Evolutionary conservation across 2,329 filamentous ascomycete species (phyloP).

Genomic region (Fusarium foetens): DNA sequence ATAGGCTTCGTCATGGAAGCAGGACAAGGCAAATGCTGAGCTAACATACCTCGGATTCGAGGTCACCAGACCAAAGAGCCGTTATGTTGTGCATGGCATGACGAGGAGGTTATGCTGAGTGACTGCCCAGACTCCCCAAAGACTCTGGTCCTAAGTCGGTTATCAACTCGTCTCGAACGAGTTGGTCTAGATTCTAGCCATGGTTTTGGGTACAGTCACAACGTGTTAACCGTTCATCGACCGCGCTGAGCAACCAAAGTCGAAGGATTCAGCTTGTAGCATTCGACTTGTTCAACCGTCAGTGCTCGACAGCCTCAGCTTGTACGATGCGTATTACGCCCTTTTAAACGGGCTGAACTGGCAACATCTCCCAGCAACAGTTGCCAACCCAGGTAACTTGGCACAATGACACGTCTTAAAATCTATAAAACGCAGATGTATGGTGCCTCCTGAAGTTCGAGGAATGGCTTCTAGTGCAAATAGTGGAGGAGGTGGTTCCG

Average conservation of each 20-base stretch:
- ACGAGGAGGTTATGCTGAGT: slow-evolving; percentile 25
- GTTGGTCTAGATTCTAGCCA: slow-evolving; percentile 7
- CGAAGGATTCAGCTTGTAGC: background rate
- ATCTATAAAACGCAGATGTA: background rate
- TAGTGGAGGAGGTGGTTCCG: background rate
- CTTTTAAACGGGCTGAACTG: background rate
- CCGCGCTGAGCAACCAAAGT: background rate
- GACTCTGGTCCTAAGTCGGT: background rate
- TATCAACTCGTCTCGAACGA: slow-evolving; percentile 6
- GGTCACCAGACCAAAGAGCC: slow-evolving; percentile 22
- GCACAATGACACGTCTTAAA: slow-evolving; percentile 2
- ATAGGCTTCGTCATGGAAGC: slow-evolving; percentile 25
- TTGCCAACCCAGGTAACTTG: background rate
- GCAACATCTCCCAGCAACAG: background rate
- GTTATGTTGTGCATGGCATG: slow-evolving; percentile 16
- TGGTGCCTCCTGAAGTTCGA: slow-evolving; percentile 12
- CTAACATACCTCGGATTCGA: slow-evolving; percentile 9
- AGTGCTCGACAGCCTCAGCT: background rate
- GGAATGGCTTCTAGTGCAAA: background rate
- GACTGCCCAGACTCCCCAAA: background rate
- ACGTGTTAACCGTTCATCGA: background rate
- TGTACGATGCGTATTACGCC: background rate
- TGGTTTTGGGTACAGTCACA: background rate
- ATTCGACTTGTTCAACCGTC: background rate
- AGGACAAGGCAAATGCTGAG: background rate